Conservation (phyloP, 306 rosid genomes). For the Comarum palustre region DNA sequence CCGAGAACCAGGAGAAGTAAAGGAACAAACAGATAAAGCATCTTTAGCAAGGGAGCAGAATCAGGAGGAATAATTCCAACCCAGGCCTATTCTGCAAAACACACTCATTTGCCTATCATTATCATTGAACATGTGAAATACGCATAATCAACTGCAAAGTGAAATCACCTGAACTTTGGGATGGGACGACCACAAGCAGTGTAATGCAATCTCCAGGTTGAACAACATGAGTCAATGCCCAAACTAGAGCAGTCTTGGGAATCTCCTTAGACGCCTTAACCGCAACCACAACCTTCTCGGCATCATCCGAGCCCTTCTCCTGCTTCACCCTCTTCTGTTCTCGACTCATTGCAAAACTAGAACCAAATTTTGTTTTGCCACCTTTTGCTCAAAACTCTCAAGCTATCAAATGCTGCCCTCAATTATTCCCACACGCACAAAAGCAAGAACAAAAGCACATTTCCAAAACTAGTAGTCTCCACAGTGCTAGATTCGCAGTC, state of each 20-base stretch:
- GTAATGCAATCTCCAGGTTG: conserved; percentile 97
- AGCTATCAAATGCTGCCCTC: conserved; percentile 41
- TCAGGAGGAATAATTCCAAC: neutral
- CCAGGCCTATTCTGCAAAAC: neutral
- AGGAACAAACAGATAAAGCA: neutral
- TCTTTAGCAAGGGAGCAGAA: neutral
- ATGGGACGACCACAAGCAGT: conserved; percentile 84
- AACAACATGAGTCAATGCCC: conserved; percentile 98
- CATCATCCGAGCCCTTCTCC: conserved; percentile 70
- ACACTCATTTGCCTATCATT: neutral
- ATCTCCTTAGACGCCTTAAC: conserved; percentile 91
- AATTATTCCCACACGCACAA: conserved; percentile 25
- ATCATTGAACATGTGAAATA: neutral
- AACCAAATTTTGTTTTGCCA: conserved; percentile 7
- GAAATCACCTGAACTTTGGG: conserved; percentile 72
- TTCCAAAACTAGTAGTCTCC: conserved; percentile 32
- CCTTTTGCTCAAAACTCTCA: conserved; percentile 27
- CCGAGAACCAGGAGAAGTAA: too few species aligned
- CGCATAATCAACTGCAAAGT: conserved; percentile 20
- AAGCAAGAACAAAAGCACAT: conserved; percentile 28
- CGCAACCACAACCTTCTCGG: conserved; percentile 88
- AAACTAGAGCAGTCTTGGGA: conserved; percentile 87
- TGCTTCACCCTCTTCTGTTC: conserved; percentile 73
- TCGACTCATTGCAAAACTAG: conserved; percentile 49
- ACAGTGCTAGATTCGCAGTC: conserved; percentile 35